phyloP scores from a whole-genome alignment of 192 early-diverging fungal genomes.

The Gaertneriomyces sp. region DNA sequence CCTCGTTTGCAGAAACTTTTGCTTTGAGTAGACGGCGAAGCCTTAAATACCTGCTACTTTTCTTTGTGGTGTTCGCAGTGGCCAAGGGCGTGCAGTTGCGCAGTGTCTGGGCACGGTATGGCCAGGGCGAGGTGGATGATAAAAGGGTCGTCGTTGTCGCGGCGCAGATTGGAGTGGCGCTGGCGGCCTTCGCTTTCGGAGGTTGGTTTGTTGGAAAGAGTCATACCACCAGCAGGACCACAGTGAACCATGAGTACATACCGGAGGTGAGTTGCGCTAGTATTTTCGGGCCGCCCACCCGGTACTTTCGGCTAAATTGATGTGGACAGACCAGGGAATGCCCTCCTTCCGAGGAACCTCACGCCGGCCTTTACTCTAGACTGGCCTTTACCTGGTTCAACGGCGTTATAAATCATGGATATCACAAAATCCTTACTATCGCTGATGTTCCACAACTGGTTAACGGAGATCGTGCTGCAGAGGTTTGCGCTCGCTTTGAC shows the following conservation, averaged over 20 bases:
- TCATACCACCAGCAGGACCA: not conserved
- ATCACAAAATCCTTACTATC: slow-evolving; percentile 50
- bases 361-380: slow-evolving; percentile 33
- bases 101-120: not conserved
- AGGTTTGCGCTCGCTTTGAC: slow-evolving; percentile 27
- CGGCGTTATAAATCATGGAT: slow-evolving; percentile 54
- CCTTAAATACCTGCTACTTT: slow-evolving; percentile 6
- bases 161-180: not conserved
- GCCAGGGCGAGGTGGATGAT: not conserved
- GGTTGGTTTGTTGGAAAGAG: not conserved
- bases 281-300: too few relatives aligned
- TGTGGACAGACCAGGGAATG: not conserved
- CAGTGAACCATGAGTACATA: not conserved
- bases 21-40: slow-evolving; percentile 8
- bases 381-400: slow-evolving; percentile 59
- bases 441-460: slow-evolving; percentile 58
- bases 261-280: not conserved
- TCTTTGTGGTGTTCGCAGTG: not conserved
- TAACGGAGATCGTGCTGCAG: slow-evolving; percentile 43
- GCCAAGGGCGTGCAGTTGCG: slow-evolving; percentile 13
- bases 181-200: slow-evolving; percentile 10
- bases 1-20: slow-evolving; percentile 3
- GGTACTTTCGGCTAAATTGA: not conserved
- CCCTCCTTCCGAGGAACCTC: slow-evolving; percentile 4
- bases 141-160: slow-evolving; percentile 6